Evolutionary conservation across 352 stramenopile genomes (phyloP).

Genomic region (Halophytophthora polymorphica): DNA sequence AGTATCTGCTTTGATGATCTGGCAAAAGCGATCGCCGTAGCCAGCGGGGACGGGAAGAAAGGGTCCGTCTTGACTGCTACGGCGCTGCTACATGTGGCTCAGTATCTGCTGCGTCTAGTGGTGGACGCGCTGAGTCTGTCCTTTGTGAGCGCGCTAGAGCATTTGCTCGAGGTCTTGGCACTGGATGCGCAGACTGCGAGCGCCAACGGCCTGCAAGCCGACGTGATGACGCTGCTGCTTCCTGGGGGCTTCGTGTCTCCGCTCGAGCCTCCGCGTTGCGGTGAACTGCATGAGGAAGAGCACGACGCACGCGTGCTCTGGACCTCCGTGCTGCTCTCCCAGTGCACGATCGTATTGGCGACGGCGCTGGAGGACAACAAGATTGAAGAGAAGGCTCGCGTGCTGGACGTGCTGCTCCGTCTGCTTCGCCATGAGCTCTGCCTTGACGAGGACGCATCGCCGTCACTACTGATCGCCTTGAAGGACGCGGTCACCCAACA

Average conservation of each 20-base stretch:
- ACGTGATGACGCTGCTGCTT: slow-evolving; percentile 34
- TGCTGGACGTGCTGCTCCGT: slow-evolving; percentile 10
- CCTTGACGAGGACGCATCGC: slow-evolving; percentile 1
- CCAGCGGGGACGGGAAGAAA: neutral
- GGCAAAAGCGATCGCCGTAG: slow-evolving; percentile 9
- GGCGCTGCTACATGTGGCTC: slow-evolving; percentile 12
- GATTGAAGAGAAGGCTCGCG: neutral
- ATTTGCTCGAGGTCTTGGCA: slow-evolving; percentile 23
- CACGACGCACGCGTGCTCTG: slow-evolving; percentile 40
- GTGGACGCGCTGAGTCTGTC: slow-evolving; percentile 48
- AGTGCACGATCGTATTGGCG: slow-evolving; percentile 33
- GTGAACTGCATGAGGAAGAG: slow-evolving; percentile 48
- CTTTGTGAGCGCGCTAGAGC: slow-evolving; percentile 55
- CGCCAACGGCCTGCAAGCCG: slow-evolving; percentile 11
- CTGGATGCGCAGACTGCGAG: neutral
- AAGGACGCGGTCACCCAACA: slow-evolving; percentile 16
- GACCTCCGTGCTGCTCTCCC: slow-evolving; percentile 37
- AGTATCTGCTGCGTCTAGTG: slow-evolving; percentile 44
- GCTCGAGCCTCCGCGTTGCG: slow-evolving; percentile 26
- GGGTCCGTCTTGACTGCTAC: neutral
- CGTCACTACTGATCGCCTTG: slow-evolving; percentile 8
- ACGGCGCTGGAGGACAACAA: neutral
- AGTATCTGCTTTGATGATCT: slow-evolving; percentile 25
- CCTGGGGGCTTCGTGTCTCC: slow-evolving; percentile 31
- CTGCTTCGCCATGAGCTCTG: slow-evolving; percentile 18